These are phyloP conservation scores for Elsinoe perseae DNA, from an alignment of 2,329 filamentous ascomycete genomes.

Conservation along the genomic window DNA sequence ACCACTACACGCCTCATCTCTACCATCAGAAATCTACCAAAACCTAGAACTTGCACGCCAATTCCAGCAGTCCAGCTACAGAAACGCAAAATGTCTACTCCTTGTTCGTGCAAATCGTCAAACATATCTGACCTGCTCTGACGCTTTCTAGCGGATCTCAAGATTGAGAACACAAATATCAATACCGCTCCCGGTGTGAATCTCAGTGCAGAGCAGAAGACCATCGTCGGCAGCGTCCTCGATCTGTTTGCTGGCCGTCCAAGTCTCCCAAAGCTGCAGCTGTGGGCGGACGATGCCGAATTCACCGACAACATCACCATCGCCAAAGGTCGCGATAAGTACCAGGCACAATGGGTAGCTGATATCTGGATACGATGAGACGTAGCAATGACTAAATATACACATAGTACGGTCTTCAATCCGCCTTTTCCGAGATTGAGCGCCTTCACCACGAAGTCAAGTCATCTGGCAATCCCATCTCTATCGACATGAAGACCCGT, in stretches of 20 bases:
- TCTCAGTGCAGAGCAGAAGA: slow-evolving; percentile 44
- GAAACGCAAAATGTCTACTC: slow-evolving; percentile 16
- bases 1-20: not conserved
- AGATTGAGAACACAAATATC: slow-evolving; percentile 50
- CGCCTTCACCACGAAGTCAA: slow-evolving; percentile 49
- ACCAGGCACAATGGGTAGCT: slow-evolving; percentile 41
- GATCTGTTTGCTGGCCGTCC: slow-evolving; percentile 57
- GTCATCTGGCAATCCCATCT: slow-evolving; percentile 51
- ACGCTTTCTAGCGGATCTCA: slow-evolving; percentile 27
- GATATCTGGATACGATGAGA: not conserved
- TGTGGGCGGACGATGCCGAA: slow-evolving; percentile 52
- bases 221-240: slow-evolving; percentile 51
- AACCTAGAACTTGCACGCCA: slow-evolving; percentile 9
- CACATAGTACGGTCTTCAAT: slow-evolving; percentile 48
- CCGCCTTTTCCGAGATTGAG: slow-evolving; percentile 52
- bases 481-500: slow-evolving; percentile 45
- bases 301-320: slow-evolving; percentile 55
- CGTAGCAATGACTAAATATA: not conserved
- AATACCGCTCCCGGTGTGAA: slow-evolving; percentile 45
- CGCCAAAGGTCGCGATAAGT: slow-evolving; percentile 49
- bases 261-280: slow-evolving; percentile 49
- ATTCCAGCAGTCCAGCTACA: slow-evolving; percentile 17
- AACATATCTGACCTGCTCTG: slow-evolving; percentile 8
- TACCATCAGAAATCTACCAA: not conserved
- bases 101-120: slow-evolving; percentile 4